A percentile compares a stretch with the other conserved stretches of the same genome.
Conservation (phyloP, 139 green algal species). For the Chlorella sorokiniana region DNA sequence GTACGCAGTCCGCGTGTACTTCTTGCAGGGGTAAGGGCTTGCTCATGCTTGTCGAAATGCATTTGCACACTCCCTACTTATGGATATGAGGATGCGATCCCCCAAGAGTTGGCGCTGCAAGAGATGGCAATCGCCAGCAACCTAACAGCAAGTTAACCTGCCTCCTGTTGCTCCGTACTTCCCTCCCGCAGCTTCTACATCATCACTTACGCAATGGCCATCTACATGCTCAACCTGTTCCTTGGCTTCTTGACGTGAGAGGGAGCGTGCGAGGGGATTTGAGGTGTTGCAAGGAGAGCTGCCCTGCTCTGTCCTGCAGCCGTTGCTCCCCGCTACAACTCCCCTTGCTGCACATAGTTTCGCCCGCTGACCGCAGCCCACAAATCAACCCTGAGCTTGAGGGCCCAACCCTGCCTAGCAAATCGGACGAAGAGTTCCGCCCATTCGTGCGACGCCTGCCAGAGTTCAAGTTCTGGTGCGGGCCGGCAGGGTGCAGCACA, state of each 20-base stretch:
- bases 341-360: too few species aligned
- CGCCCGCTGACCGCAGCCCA: slow-evolving; percentile 40
- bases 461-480: slow-evolving; percentile 99
- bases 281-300: not conserved
- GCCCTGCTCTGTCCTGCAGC: not conserved
- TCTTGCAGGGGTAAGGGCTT: slow-evolving; percentile 47
- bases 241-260: slow-evolving; percentile 91
- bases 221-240: slow-evolving; percentile 98
- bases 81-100: too few species aligned
- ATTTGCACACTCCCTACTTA: not conserved
- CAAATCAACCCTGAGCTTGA: slow-evolving; percentile 83
- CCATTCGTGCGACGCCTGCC: slow-evolving; percentile 96
- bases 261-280: not conserved
- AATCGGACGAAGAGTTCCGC: slow-evolving; percentile 93
- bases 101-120: too few species aligned
- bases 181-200: slow-evolving; percentile 90
- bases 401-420: slow-evolving; percentile 90
- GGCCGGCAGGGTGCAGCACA: too few species aligned
- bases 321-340: not conserved
- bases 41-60: not conserved
- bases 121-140: too few species aligned
- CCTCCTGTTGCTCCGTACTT: not conserved
- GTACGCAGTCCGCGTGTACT: slow-evolving; percentile 86
- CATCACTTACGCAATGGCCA: slow-evolving; percentile 95
- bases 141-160: too few species aligned